phyloP scores from a whole-genome alignment of 352 stramenopile species.

The Globisporangium radiosum region DNA sequence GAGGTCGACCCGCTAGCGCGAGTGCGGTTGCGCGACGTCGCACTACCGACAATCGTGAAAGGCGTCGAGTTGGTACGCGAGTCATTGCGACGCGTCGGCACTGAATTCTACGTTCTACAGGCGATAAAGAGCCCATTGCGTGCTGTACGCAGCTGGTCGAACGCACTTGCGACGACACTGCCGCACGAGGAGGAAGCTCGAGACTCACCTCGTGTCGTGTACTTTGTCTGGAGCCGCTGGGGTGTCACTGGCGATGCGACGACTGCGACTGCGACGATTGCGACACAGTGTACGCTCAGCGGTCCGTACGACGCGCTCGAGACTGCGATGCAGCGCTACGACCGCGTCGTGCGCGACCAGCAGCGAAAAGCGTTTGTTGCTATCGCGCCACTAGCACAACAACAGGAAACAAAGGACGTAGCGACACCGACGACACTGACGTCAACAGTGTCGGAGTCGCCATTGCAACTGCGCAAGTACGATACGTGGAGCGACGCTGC shows the following conservation, averaged over 20 bases:
- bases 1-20: too few species aligned
- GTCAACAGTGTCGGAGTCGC: neutral
- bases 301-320: slow-evolving; percentile 31
- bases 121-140: slow-evolving; percentile 5
- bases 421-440: too few species aligned
- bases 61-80: too few species aligned
- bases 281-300: slow-evolving; percentile 18
- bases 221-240: slow-evolving; percentile 48
- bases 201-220: slow-evolving; percentile 7
- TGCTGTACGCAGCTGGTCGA: neutral
- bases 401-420: too few species aligned
- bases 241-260: neutral
- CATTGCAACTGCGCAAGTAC: too few species aligned
- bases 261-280: neutral
- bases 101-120: slow-evolving; percentile 5
- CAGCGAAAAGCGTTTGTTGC: slow-evolving; percentile 6
- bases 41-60: too few species aligned
- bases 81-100: too few species aligned
- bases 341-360: slow-evolving; percentile 19
- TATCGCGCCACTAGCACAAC: neutral
- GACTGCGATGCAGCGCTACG: slow-evolving; percentile 25
- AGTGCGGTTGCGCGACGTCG: too few species aligned
- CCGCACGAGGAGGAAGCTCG: neutral
- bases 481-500: neutral
- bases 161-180: neutral